Conservation (phyloP, 2,329 filamentous ascomycete genomes). For the Botryotinia calthae region DNA sequence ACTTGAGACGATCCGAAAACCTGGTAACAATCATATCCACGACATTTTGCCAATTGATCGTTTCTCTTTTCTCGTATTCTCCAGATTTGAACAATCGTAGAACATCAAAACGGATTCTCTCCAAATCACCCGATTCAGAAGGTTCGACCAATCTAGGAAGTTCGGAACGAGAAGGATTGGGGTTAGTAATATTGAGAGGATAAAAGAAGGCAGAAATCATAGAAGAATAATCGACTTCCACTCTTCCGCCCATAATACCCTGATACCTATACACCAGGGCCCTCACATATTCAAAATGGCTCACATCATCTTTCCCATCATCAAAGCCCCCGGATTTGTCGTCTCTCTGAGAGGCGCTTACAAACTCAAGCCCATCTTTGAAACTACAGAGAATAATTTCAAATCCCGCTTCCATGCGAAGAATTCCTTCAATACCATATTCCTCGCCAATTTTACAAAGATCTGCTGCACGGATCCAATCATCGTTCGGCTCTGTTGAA, state of each 20-base stretch:
- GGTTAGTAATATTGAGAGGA: slow-evolving; percentile 34
- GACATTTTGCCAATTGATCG: slow-evolving; percentile 59
- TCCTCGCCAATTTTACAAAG: slow-evolving; percentile 54
- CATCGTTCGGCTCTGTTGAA: slow-evolving; percentile 41
- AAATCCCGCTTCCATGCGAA: slow-evolving; percentile 69
- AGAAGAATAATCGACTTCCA: slow-evolving; percentile 34
- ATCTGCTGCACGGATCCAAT: slow-evolving; percentile 51
- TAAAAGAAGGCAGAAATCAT: slow-evolving; percentile 38
- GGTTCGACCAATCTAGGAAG: slow-evolving; percentile 30
- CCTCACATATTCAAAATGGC: slow-evolving; percentile 40
- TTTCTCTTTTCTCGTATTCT: slow-evolving; percentile 22
- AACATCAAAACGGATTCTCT: slow-evolving; percentile 45
- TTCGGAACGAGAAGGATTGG: slow-evolving; percentile 24
- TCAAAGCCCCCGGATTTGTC: neutral
- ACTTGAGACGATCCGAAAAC: slow-evolving; percentile 54
- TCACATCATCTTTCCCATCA: slow-evolving; percentile 1
- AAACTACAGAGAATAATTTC: slow-evolving; percentile 70
- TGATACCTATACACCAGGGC: slow-evolving; percentile 45
- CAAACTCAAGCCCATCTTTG: slow-evolving; percentile 33
- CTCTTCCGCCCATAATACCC: slow-evolving; percentile 43
- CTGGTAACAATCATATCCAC: slow-evolving; percentile 64
- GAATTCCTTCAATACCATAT: slow-evolving; percentile 62
- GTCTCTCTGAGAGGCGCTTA: slow-evolving; percentile 28
- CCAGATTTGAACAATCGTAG: slow-evolving; percentile 41
- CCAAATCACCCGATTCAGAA: slow-evolving; percentile 32